Evolutionary conservation across 2,329 filamentous ascomycete species (phyloP).

Genomic region (Aspergillus melleus): DNA sequence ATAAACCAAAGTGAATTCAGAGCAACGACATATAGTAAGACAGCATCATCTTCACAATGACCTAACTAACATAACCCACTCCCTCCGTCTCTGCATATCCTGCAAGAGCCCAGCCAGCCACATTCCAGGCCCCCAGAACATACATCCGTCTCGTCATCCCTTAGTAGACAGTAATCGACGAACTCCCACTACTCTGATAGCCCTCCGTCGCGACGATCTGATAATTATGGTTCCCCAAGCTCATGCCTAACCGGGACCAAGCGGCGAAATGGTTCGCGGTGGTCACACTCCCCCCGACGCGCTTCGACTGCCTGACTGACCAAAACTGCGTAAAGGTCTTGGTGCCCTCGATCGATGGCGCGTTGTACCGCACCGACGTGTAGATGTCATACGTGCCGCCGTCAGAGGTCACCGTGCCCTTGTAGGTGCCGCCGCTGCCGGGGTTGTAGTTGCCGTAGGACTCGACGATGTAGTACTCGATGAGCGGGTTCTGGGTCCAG

Average conservation of each 20-base stretch:
- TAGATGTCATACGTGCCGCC: constrained; percentile 41
- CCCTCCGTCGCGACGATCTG: constrained; percentile 47
- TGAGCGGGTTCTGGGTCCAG: constrained; percentile 39
- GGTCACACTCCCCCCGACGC: constrained; percentile 37
- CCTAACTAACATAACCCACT: no score
- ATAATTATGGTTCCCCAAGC: constrained; percentile 37
- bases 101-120: no score
- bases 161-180: constrained; percentile 39
- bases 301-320: constrained; percentile 40
- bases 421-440: constrained; percentile 24
- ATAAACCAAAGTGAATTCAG: no score
- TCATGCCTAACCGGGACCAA: constrained; percentile 34
- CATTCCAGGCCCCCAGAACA: no score
- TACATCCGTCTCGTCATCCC: no score
- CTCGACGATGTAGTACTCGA: constrained; percentile 43
- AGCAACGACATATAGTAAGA: no score
- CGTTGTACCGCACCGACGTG: constrained; percentile 36
- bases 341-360: constrained; percentile 42
- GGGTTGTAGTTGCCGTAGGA: constrained; percentile 36
- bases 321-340: constrained; percentile 46
- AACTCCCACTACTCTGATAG: constrained; percentile 42
- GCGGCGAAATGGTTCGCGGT: constrained; percentile 40
- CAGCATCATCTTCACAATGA: no score
- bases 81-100: no score
- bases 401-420: constrained; percentile 39